Evolutionary conservation across 441 rosid species (phyloP), one percentile per base, ranked within the genome.

Genomic region (Geranium incanum): DNA sequence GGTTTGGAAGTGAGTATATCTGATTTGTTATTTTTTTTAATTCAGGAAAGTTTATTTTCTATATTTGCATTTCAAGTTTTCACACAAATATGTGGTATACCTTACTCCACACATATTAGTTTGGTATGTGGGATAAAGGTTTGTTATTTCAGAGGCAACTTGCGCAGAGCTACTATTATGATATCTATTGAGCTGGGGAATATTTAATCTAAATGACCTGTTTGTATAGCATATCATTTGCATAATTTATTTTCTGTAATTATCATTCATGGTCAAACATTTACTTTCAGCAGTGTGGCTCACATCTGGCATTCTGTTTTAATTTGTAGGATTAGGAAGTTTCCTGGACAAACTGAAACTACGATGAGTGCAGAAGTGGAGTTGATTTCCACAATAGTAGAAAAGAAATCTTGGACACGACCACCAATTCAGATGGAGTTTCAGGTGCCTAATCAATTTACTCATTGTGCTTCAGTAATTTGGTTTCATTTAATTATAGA

Each of bases 371-470:
- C 99, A 72, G 98, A 95, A 72, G 86, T 95, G 67, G 99, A 95
- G 85, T 79, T 95, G 84, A 95, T 95, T 78, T 90, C 98, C 68
- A 92, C 99, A 6, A 91, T 92, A 85, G 74, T 85, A 41, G 99
- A 95, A 71, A 95, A 95, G 88, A 92, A 90, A 82, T 88, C 98
- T 69, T 89, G 91, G 91, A 95, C 99, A 68, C 87, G 89, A 75
- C 99, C 99, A 67, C 99, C 98, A 15, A 95, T 95, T 74, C 98
- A 95, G 84, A 95, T 95, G 99, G 99, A 95, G 75, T 95, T 95
- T 78, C 99, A 95, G 96, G 97, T 92, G 72, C 71, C 15, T 80
- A 45, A 65, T 76, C 68, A 38, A 69, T 74, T 75, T 13, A 48
- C 57, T 48, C 15, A 9, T 45, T 9, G 57, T 48, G n/a, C 57